phyloP scores from a whole-genome alignment of 345 rosid species.

The Acer campestre region DNA sequence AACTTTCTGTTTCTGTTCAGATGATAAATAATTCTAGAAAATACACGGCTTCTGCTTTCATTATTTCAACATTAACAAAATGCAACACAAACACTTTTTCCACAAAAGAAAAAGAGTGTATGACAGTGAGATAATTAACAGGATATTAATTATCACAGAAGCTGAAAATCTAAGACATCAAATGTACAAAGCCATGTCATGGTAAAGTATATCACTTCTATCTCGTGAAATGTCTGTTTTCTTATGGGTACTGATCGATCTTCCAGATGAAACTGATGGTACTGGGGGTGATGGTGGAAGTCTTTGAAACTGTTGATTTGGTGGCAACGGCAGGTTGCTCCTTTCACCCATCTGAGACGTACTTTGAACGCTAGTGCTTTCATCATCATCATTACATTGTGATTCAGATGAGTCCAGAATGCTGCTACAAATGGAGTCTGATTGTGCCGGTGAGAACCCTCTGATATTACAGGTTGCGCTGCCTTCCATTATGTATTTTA shows the following conservation, averaged over 20 bases:
- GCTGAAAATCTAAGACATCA: not conserved
- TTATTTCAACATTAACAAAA: not conserved
- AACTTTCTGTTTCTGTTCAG: too few relatives aligned
- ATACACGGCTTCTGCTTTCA: not conserved
- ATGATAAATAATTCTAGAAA: not conserved
- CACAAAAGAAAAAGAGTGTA: not conserved
- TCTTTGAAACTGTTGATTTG: slow-evolving; percentile 2
- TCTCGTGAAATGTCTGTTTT: not conserved
- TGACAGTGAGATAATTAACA: not conserved
- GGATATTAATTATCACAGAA: not conserved
- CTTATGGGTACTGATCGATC: not conserved
- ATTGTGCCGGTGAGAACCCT: slow-evolving; percentile 43
- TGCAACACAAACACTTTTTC: not conserved
- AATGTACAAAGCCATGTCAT: slow-evolving; percentile 9
- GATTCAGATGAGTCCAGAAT: slow-evolving; percentile 28
- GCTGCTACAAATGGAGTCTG: slow-evolving; percentile 38
- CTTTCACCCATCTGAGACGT: slow-evolving; percentile 4
- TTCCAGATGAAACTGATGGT: slow-evolving; percentile 11
- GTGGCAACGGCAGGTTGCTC: slow-evolving; percentile 29
- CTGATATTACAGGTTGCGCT: slow-evolving; percentile 21
- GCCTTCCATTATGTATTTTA: slow-evolving; percentile 40
- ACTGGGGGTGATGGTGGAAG: not conserved
- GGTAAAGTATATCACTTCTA: not conserved
- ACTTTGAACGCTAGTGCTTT: slow-evolving; percentile 20
- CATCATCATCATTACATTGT: slow-evolving; percentile 24